A percentile compares a stretch with the other conserved stretches of the same genome.
These are phyloP conservation scores for Triticum timopheevii DNA, from an alignment of 176 grass and related monocot species.

Conservation along the genomic window DNA sequence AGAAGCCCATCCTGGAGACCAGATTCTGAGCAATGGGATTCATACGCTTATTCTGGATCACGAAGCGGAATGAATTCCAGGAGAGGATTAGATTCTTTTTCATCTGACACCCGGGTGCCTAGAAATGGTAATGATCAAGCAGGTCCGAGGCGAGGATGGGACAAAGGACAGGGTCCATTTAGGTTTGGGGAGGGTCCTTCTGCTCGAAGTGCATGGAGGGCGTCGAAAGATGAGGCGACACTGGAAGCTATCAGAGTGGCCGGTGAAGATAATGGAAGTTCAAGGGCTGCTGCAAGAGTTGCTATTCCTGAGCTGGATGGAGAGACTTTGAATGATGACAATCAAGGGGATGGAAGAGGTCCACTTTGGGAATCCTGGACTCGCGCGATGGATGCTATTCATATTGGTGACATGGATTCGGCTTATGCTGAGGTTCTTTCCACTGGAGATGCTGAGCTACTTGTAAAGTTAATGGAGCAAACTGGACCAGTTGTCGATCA, in stretches of 20 bases:
- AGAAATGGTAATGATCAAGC: slow-evolving; percentile 61
- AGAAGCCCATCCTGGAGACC: slow-evolving; percentile 71
- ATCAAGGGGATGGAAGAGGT: slow-evolving; percentile 66
- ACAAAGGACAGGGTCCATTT: slow-evolving; percentile 75
- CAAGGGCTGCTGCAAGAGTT: slow-evolving; percentile 47
- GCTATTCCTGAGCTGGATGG: slow-evolving; percentile 65
- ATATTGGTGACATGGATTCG: slow-evolving; percentile 71
- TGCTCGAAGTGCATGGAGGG: slow-evolving; percentile 95
- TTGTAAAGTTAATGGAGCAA: slow-evolving; percentile 98
- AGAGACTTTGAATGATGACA: slow-evolving; percentile 73
- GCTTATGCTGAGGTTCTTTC: slow-evolving; percentile 86
- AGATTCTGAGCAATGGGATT: slow-evolving; percentile 84
- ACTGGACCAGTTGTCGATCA: slow-evolving; percentile 84
- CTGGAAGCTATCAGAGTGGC: slow-evolving; percentile 93
- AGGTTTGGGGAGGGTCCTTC: slow-evolving; percentile 94
- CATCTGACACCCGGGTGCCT: slow-evolving; percentile 47
- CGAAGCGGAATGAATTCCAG: slow-evolving; percentile 60
- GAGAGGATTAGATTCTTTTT: slow-evolving; percentile 66
- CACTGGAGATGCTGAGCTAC: slow-evolving; percentile 74
- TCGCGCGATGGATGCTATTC: slow-evolving; percentile 81
- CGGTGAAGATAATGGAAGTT: slow-evolving; percentile 87
- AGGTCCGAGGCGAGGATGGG: slow-evolving; percentile 64
- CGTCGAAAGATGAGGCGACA: slow-evolving; percentile 97
- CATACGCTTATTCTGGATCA: slow-evolving; percentile 55
- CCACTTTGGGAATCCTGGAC: slow-evolving; percentile 87